These are phyloP conservation scores for Gracilaria gracilis DNA, from an alignment of 23 red algal genomes.

Conservation along the genomic window DNA sequence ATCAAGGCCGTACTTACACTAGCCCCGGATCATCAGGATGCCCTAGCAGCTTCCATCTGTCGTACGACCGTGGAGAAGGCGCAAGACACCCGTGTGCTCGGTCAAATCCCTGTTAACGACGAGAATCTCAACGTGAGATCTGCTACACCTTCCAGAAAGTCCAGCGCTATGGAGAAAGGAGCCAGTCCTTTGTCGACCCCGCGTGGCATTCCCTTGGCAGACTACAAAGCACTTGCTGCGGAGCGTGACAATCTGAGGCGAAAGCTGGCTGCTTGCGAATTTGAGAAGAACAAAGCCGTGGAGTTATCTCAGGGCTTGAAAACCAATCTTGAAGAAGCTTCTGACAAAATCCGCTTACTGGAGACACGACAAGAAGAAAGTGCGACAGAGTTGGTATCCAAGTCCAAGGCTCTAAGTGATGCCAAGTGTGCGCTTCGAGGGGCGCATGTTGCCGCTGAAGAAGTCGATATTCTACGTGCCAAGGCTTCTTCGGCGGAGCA, in stretches of 20 bases:
- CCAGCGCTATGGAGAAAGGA: neutral
- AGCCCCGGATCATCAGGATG: slow-evolving; percentile 21
- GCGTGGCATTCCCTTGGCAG: slow-evolving; percentile 32
- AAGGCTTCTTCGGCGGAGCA: slow-evolving; percentile 51
- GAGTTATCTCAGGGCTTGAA: slow-evolving; percentile 32
- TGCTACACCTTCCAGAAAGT: neutral
- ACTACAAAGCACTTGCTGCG: slow-evolving; percentile 66
- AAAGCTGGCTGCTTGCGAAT: slow-evolving; percentile 42
- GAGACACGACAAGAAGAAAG: slow-evolving; percentile 19
- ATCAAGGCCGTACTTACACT: slow-evolving; percentile 62
- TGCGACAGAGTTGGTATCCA: slow-evolving; percentile 26
- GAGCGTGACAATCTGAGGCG: slow-evolving; percentile 55
- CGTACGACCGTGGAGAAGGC: slow-evolving; percentile 23
- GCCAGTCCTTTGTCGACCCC: slow-evolving; percentile 23
- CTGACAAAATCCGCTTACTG: slow-evolving; percentile 40
- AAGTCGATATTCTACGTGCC: slow-evolving; percentile 52
- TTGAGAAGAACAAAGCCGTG: slow-evolving; percentile 27
- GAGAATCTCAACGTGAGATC: slow-evolving; percentile 7
- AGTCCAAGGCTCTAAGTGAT: slow-evolving; percentile 47
- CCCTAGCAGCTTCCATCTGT: slow-evolving; percentile 41
- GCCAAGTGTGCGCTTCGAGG: slow-evolving; percentile 34
- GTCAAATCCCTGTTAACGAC: slow-evolving; percentile 26
- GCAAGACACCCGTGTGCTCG: slow-evolving; percentile 27
- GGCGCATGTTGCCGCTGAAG: slow-evolving; percentile 56
- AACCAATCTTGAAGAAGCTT: slow-evolving; percentile 60